Evolutionary conservation across 1,284 basidiomycete genomes (phyloP).

Genomic region (Apiotrichum sp.): DNA sequence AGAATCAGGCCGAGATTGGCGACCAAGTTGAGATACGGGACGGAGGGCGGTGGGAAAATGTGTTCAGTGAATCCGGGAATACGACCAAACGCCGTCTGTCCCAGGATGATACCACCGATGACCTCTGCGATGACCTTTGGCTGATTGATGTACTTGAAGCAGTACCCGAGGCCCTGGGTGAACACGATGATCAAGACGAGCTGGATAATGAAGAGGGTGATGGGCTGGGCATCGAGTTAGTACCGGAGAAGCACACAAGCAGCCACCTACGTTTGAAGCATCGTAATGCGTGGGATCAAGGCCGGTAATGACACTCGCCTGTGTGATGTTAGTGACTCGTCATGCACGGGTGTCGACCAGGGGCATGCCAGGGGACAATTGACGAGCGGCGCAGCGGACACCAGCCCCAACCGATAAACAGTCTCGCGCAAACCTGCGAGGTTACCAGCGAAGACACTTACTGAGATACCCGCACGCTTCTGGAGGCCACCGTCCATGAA

Average conservation of each 20-base stretch:
- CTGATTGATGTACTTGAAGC: conserved; percentile 64
- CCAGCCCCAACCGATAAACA: too few relatives aligned
- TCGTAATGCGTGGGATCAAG: conserved; percentile 54
- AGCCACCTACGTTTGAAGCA: background rate
- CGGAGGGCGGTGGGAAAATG: conserved; percentile 69
- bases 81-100: conserved; percentile 61
- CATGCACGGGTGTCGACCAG: too few relatives aligned
- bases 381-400: too few relatives aligned
- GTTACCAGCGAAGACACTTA: background rate
- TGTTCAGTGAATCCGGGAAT: conserved; percentile 74
- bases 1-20: conserved; percentile 91
- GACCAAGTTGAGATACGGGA: conserved; percentile 74
- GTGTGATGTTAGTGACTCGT: background rate
- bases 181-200: conserved; percentile 62
- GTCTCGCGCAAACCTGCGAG: too few relatives aligned
- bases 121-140: conserved; percentile 84
- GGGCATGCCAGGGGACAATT: too few relatives aligned
- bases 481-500: background rate
- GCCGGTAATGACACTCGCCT: conserved; percentile 48
- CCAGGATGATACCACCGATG: conserved; percentile 73
- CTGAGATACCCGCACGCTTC: background rate
- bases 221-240: conserved; percentile 51
- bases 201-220: conserved; percentile 71
- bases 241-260: too few relatives aligned
- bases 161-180: conserved; percentile 62